Conservation (phyloP, 2,329 filamentous ascomycete genomes). For the Pestalotiopsis sp. region DNA sequence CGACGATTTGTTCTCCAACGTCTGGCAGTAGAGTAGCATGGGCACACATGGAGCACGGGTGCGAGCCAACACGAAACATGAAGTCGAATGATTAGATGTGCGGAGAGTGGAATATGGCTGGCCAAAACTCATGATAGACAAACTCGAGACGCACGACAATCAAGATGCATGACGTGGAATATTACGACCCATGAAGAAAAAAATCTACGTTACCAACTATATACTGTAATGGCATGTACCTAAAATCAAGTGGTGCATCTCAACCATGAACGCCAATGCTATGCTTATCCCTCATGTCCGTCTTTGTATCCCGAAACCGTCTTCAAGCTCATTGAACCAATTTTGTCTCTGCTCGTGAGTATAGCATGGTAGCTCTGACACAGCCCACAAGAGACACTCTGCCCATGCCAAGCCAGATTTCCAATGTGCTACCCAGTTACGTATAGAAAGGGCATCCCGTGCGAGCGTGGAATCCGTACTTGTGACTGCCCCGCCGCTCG, state of each 20-base stretch:
- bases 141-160: constrained; percentile 8
- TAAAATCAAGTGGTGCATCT: constrained; percentile 1
- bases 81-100: background rate
- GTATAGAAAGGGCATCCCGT: background rate
- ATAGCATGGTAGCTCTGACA: background rate
- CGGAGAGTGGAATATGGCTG: constrained; percentile 9
- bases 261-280: constrained; percentile 36
- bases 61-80: background rate
- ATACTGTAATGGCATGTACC: background rate
- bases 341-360: background rate
- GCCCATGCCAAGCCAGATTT: background rate
- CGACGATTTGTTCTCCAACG: constrained; percentile 93
- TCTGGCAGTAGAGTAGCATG: constrained; percentile 71
- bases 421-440: background rate
- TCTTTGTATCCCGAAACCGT: background rate
- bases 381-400: background rate
- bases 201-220: constrained; percentile 9
- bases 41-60: background rate
- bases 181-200: background rate
- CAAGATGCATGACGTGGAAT: background rate
- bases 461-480: background rate
- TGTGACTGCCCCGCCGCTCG: background rate
- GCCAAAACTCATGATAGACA: constrained; percentile 6
- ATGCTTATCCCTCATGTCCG: constrained; percentile 25
- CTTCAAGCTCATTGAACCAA: background rate